These are phyloP conservation scores for Colletotrichum shisoi DNA, from an alignment of 2,329 filamentous ascomycete species.

Conservation along the genomic window DNA sequence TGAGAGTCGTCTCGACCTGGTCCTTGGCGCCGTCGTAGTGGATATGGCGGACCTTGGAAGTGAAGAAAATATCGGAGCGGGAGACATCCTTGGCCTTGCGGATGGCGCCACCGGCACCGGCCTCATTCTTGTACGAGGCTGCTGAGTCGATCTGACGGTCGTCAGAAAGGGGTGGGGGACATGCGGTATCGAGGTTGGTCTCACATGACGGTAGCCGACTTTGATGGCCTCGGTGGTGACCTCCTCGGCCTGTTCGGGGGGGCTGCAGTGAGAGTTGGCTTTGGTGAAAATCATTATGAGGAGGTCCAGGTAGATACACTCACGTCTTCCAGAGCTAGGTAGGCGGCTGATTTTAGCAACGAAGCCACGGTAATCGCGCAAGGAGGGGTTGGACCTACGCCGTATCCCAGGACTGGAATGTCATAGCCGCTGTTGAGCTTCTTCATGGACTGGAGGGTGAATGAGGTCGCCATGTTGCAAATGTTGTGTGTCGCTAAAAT, in stretches of 20 bases:
- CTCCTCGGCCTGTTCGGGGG: conserved; percentile 49
- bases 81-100: conserved; percentile 51
- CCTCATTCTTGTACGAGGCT: conserved; percentile 61
- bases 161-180: conserved; percentile 1
- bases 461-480: conserved; percentile 53
- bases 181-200: conserved; percentile 27
- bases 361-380: conserved; percentile 31
- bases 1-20: conserved; percentile 69
- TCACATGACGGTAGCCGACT: conserved; percentile 63
- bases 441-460: conserved; percentile 57
- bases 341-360: conserved; percentile 14
- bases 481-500: neutral
- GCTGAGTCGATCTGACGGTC: conserved; percentile 60
- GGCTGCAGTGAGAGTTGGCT: conserved; percentile 41
- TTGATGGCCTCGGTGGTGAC: conserved; percentile 57
- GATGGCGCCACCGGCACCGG: conserved; percentile 57
- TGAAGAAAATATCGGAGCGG: conserved; percentile 63
- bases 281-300: neutral
- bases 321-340: conserved; percentile 66
- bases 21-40: conserved; percentile 70
- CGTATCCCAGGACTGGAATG: conserved; percentile 62
- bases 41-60: conserved; percentile 59
- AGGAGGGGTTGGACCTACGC: conserved; percentile 52
- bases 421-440: conserved; percentile 65
- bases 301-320: conserved; percentile 39